Evolutionary conservation across 2,329 filamentous ascomycete genomes (phyloP).

Genomic region (Venturiaceae sp.): DNA sequence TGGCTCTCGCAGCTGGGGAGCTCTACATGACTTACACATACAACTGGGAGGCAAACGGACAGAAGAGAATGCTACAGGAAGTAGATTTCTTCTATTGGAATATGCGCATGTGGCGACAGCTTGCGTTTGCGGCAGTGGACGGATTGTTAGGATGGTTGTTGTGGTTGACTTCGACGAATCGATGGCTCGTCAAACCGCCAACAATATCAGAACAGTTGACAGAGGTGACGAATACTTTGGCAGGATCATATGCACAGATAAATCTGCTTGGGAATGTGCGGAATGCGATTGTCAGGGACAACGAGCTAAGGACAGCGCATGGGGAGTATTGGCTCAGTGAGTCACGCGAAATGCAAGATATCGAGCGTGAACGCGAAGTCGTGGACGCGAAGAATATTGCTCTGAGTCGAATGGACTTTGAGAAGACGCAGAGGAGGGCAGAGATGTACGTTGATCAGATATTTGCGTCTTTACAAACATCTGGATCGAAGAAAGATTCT

Average conservation of each 20-base stretch:
- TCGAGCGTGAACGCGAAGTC: conserved; percentile 72
- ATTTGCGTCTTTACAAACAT: not conserved
- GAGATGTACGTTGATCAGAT: not conserved
- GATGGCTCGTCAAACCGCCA: conserved; percentile 58
- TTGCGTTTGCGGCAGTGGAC: conserved; percentile 58
- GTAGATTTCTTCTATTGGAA: conserved; percentile 66
- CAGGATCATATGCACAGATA: not conserved
- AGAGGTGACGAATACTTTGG: conserved; percentile 26
- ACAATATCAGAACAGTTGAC: conserved; percentile 59
- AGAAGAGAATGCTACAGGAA: conserved; percentile 49
- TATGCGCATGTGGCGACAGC: conserved; percentile 50
- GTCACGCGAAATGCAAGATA: conserved; percentile 58
- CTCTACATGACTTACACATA: conserved; percentile 56
- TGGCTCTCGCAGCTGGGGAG: conserved; percentile 53
- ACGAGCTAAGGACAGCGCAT: conserved; percentile 53
- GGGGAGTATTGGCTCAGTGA: conserved; percentile 76
- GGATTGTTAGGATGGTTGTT: conserved; percentile 52
- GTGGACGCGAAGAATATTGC: conserved; percentile 61
- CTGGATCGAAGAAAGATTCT: not conserved
- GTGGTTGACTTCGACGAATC: conserved; percentile 70
- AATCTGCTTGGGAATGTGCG: conserved; percentile 35
- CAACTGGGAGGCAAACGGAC: conserved; percentile 54
- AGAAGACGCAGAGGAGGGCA: conserved; percentile 9
- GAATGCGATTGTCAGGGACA: conserved; percentile 71
- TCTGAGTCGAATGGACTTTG: conserved; percentile 54